Evolutionary conservation across 441 rosid genomes (phyloP).

Genomic region (Gossypium gossypioides): DNA sequence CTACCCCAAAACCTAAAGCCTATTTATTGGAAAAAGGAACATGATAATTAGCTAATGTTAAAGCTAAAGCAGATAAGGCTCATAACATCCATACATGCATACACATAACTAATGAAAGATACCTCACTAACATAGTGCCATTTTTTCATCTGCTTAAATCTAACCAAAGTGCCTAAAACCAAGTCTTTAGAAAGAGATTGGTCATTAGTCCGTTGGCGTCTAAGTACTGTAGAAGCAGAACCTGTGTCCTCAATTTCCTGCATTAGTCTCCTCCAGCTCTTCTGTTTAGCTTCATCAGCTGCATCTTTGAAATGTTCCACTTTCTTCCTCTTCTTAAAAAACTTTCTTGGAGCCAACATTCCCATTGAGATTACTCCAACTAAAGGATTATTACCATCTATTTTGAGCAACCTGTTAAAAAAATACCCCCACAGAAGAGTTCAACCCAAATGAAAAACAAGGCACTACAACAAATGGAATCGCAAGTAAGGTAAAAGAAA

Average conservation of each 20-base stretch:
- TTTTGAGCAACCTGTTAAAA: neutral
- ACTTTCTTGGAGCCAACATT: conserved; percentile 74
- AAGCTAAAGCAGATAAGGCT: neutral
- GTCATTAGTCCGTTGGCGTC: conserved; percentile 31
- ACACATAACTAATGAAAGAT: conserved; percentile 9
- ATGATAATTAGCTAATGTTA: neutral
- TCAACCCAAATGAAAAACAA: neutral
- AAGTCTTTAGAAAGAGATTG: conserved; percentile 55
- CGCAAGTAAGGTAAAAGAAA: neutral
- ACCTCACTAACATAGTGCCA: conserved; percentile 87
- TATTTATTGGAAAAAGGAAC: neutral
- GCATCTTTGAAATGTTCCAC: conserved; percentile 61
- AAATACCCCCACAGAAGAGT: neutral
- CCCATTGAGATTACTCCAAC: conserved; percentile 54
- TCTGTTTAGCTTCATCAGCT: conserved; percentile 62
- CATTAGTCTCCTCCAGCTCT: conserved; percentile 79
- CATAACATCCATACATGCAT: neutral
- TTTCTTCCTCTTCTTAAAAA: conserved; percentile 62
- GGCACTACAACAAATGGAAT: neutral
- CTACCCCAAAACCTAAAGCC: neutral
- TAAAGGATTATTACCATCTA: conserved; percentile 15
- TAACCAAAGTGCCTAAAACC: conserved; percentile 76
- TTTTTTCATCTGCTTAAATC: conserved; percentile 84
- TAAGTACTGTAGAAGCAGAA: conserved; percentile 58
- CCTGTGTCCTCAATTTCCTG: conserved; percentile 62